These are phyloP conservation scores for Solanum hybrid DNA, from an alignment of 305 asterid genomes.

Conservation along the genomic window DNA sequence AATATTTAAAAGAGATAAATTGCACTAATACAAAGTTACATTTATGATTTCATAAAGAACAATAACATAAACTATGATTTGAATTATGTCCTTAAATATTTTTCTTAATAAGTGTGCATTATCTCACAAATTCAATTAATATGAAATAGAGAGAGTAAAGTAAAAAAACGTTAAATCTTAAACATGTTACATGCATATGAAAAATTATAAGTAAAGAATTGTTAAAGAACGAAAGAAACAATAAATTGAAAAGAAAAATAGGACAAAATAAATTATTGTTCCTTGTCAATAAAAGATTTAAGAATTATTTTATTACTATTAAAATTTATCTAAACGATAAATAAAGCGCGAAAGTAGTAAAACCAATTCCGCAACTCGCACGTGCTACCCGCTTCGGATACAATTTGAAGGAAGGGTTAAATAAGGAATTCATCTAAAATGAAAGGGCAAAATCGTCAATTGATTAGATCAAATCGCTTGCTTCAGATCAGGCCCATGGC, in stretches of 20 bases:
- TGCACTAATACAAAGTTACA: not conserved
- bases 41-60: too few species aligned
- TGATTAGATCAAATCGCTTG: not conserved
- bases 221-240: not conserved
- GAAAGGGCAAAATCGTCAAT: not conserved
- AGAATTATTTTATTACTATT: not conserved
- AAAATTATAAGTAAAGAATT: too few species aligned
- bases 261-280: not conserved
- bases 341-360: conserved; percentile 4
- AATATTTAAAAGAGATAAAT: not conserved
- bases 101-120: too few species aligned
- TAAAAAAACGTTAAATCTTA: too few species aligned
- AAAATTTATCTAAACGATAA: not conserved
- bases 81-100: too few species aligned
- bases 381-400: not conserved
- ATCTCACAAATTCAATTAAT: not conserved
- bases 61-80: too few species aligned
- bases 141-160: not conserved
- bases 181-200: not conserved
- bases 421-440: not conserved
- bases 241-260: not conserved
- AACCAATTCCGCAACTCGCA: not conserved
- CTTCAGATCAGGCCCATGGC: conserved; percentile 7
- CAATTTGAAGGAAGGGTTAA: not conserved
- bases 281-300: not conserved